Evolutionary conservation across 306 rosid species (phyloP).

Genomic region (Leucaena leucocephala): DNA sequence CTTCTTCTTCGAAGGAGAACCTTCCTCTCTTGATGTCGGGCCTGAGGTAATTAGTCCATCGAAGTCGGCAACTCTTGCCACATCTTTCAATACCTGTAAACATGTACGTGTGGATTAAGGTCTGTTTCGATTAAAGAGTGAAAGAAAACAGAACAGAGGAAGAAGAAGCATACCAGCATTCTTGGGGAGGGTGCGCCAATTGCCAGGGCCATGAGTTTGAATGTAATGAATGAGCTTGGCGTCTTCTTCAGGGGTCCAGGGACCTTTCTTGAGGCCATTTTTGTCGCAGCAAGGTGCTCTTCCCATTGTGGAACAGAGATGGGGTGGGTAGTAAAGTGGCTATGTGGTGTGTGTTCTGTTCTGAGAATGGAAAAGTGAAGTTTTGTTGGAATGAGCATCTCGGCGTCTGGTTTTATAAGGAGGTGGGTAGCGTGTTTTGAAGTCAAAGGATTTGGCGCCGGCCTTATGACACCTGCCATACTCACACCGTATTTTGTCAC

Average conservation of each 20-base stretch:
- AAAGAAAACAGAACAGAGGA: not conserved
- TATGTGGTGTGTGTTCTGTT: not conserved
- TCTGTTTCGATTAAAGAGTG: no score
- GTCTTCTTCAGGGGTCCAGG: conserved; percentile 91
- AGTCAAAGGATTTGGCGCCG: conserved; percentile 93
- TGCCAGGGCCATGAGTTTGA: conserved; percentile 69
- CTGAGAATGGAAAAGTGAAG: conserved; percentile 24
- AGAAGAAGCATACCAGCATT: conserved; percentile 56
- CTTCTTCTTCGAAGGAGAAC: conserved; percentile 87
- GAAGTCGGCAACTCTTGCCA: conserved; percentile 90
- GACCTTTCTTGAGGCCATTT: conserved; percentile 80
- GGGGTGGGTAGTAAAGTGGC: not conserved
- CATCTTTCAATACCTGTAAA: conserved; percentile 69
- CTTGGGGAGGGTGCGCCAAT: conserved; percentile 80
- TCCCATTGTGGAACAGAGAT: conserved; percentile 49
- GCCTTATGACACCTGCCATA: conserved; percentile 53
- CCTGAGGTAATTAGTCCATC: conserved; percentile 86
- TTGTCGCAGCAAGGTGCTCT: conserved; percentile 89
- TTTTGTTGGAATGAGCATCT: not conserved
- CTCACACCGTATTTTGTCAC: not conserved
- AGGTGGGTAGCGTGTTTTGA: conserved; percentile 23
- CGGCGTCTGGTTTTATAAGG: conserved; percentile 36
- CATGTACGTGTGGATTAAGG: not conserved
- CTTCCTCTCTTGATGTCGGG: conserved; percentile 93
- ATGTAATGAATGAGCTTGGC: conserved; percentile 51